Base-by-base conservation (phyloP, 2,329 filamentous ascomycete species). In the Corynespora cassiicola region DNA sequence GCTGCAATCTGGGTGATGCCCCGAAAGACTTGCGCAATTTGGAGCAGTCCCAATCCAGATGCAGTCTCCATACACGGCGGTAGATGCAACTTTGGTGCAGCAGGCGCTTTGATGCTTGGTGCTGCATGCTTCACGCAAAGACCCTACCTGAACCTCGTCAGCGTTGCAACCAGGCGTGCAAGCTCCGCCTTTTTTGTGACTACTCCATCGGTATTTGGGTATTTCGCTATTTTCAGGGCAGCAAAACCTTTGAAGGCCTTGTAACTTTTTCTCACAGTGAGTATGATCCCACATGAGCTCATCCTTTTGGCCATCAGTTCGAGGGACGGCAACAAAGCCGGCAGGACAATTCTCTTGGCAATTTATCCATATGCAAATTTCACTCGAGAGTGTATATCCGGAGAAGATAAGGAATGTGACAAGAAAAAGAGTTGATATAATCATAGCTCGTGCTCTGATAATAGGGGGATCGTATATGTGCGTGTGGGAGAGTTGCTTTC, bases 261-360 rank as follows among this genome's bases (percentile, higher is more conserved):
- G n/a, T n/a, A n/a, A n/a, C 8, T 18, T 12, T 7, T 17, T 16
- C 9, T 18, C 5, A 20, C 38, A 41, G 18, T 27, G 21, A 5
- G 22, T 27, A 12, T 31, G 26, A 16, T 36, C 38, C 21, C 14
- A 31, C 14, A 41, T 36, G 10, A 36, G 26, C 20, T 41, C 38
- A 7, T 19, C 16, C 5, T 22, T 8, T 5, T 12, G 6, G 4
- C 36, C 30, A 18, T 18, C 27, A 8, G 11, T 11, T 5, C 38
- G 26, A n/a, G 38, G 26, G 4, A 36, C 24, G 10, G 28, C 16
- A n/a, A 27, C 32, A 12, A 36, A 36, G 9, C 38, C 31, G 5
- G 19, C 6, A 2, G 38, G 15, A 10, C 38, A 41, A 8, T 20
- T 18, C 11, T 41, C 16, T 15, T 31, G 16, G 27, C 31, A 41